phyloP scores from a whole-genome alignment of 306 rosid species.

The Pterocarpus santalinus region DNA sequence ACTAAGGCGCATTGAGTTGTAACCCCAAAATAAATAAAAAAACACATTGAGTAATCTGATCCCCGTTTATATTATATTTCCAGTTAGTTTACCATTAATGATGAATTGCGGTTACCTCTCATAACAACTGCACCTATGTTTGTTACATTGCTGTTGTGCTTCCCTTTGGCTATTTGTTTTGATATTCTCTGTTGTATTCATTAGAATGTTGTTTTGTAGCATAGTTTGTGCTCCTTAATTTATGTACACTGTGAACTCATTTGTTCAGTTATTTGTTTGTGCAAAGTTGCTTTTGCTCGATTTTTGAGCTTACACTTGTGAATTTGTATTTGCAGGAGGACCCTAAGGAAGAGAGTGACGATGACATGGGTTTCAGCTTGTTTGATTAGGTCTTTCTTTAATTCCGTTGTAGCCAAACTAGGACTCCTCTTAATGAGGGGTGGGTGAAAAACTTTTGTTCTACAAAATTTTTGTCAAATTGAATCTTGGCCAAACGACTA shows the following conservation, averaged over 20 bases:
- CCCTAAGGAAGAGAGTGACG: constrained; percentile 73
- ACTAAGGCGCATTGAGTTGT: neutral
- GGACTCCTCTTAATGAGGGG: neutral
- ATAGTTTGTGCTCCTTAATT: neutral
- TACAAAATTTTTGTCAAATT: constrained; percentile 3
- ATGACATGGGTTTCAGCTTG: constrained; percentile 67
- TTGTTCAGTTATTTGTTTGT: neutral
- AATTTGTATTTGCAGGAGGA: constrained; percentile 64
- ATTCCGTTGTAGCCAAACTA: constrained; percentile 33
- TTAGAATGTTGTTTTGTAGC: neutral
- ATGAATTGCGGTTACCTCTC: neutral
- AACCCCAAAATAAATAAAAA: too few relatives aligned
- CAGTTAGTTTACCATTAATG: neutral
- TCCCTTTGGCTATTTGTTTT: neutral
- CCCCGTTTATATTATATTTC: neutral
- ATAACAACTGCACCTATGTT: neutral
- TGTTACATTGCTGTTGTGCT: neutral
- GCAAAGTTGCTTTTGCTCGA: neutral
- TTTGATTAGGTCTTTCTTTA: constrained; percentile 58
- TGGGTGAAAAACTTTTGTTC: constrained; percentile 31
- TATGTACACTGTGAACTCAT: neutral
- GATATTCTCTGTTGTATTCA: neutral
- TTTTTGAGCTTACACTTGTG: neutral
- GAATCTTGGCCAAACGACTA: constrained; percentile 26
- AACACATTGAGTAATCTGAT: too few relatives aligned